Evolutionary conservation across 2,329 filamentous ascomycete species (phyloP).

Genomic region (Penicillium carneum): DNA sequence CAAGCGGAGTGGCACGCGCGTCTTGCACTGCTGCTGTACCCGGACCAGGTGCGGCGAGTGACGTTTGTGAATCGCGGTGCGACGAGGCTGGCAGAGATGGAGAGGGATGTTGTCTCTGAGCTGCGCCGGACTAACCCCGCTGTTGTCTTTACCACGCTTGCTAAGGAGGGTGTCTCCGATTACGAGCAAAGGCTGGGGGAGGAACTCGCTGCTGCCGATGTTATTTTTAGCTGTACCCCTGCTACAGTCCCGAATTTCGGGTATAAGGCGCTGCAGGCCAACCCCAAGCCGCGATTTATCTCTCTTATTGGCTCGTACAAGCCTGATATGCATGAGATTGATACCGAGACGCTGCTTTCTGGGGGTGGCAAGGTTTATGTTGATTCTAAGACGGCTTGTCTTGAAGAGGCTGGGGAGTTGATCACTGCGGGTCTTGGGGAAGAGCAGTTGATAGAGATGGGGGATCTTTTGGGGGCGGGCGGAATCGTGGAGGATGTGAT

Average conservation of each 20-base stretch:
- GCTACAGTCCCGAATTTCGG: constrained; percentile 55
- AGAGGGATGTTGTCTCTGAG: constrained; percentile 40
- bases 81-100: constrained; percentile 64
- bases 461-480: constrained; percentile 43
- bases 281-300: constrained; percentile 54
- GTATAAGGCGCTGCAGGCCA: constrained; percentile 46
- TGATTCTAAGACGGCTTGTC: constrained; percentile 60
- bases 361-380: constrained; percentile 74
- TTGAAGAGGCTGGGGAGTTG: constrained; percentile 58
- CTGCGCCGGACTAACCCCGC: constrained; percentile 49
- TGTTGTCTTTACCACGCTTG: constrained; percentile 44
- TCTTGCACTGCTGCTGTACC: constrained; percentile 58
- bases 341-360: constrained; percentile 53
- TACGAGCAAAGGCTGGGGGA: constrained; percentile 41
- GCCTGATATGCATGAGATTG: constrained; percentile 62
- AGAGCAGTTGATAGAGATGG: constrained; percentile 54
- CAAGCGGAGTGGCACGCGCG: constrained; percentile 61
- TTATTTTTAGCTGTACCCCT: constrained; percentile 61
- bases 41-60: constrained; percentile 63
- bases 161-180: constrained; percentile 70
- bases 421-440: constrained; percentile 50
- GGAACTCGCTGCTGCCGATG: constrained; percentile 48
- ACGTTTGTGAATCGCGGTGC: constrained; percentile 76
- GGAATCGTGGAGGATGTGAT: constrained; percentile 27
- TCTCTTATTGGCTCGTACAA: constrained; percentile 63